Evolutionary conservation across 2,329 filamentous ascomycete species (phyloP), one percentile per base, ranked within the genome.

Genomic region (Ophiostoma fasciatum): DNA sequence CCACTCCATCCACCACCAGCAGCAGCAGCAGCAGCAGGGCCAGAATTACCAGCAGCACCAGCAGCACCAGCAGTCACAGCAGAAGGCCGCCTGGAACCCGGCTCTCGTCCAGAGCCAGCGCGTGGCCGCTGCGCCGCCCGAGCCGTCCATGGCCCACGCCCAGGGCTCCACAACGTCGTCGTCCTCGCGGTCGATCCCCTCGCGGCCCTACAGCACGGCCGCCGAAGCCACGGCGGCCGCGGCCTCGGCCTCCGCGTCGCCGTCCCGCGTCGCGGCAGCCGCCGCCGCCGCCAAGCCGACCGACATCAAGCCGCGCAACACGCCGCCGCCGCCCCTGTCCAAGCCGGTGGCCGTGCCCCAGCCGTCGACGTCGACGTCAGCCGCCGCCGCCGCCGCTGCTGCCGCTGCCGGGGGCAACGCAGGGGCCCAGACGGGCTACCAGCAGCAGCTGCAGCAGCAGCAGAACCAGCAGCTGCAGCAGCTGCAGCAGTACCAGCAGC

Each of bases 91-190:
- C 39, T 43, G 38, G 54, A 66, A 68, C 49, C 67, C 68, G 49
- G 66, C 71, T 49, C 61, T 68, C 41, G 63, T 68, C 44, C 68
- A 71, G 45, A 59, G 63, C 43, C 67, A 70, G 46, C 63, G 68
- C 45, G 67, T 64, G 40, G 66, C 65, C 47, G 66, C 64, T 47
- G 72, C 68, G 37, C 71, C 71, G 33, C 73, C 73, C 40, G 73
- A 77, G 56, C 64, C 68, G 36, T 75, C 73, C 34, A 63, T 72
- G 43, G 65, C 71, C 45, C 70, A 73, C 53, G 72, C 71, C 34
- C 64, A 68, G 39, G 70, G 69, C 46, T 71, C 67, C 39, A 69
- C 65, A 42, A 60, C 28, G 18, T 60, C 42, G 8, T 27, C 30
- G 23, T 38, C 37, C 15, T 38, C 42, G 5, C 39, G 39, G 48